Evolutionary conservation across 2,329 filamentous ascomycete genomes (phyloP), one percentile per base, ranked within the genome.

Genomic region (Fusarium bulbicola): DNA sequence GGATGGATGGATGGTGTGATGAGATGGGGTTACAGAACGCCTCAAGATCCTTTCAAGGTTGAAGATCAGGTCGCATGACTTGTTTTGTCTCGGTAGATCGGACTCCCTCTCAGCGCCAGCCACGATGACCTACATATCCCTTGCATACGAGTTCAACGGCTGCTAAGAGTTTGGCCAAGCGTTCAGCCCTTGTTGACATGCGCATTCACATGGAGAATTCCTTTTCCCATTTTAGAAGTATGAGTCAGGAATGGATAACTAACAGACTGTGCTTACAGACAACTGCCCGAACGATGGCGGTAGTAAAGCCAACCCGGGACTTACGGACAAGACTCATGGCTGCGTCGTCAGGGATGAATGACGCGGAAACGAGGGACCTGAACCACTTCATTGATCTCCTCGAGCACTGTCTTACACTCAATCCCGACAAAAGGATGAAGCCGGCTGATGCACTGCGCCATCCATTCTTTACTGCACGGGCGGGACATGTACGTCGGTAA

Each of bases 391-490:
- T 94, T 75, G 95, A 98, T 81, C 84, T 99, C 54, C 84, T 99
- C 64, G 95, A 97, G 79, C 92, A 93, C 62, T 98, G 95, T 80
- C 86, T 99, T 72, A 91, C 92, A 66, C 87, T 98, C 73, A 97
- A 98, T 79, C 94, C 95, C 2, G 95, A 97, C 81, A 97, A 97
- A 86, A 90, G 96, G 71, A 93, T 96, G 78, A 95, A 93, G 52
- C 93, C 96, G 1, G 86, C 88, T 20, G 95, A 98, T 78, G 96
- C 96, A 54, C 85, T 98, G 76, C 92, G 91, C 79, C 95, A 98
- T 85, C 93, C 93, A 3, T 98, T 98, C 82, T 94, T 98, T 76
- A 85, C 84, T 32, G 84, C 86, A 30, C 75, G 68, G 61, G 63
- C 76, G 52, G 78, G 77, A 42, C 53, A 70, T 34, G 63, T 77